Conservation (phyloP, 2,329 filamentous ascomycete species). For the Epichloe sibirici region DNA sequence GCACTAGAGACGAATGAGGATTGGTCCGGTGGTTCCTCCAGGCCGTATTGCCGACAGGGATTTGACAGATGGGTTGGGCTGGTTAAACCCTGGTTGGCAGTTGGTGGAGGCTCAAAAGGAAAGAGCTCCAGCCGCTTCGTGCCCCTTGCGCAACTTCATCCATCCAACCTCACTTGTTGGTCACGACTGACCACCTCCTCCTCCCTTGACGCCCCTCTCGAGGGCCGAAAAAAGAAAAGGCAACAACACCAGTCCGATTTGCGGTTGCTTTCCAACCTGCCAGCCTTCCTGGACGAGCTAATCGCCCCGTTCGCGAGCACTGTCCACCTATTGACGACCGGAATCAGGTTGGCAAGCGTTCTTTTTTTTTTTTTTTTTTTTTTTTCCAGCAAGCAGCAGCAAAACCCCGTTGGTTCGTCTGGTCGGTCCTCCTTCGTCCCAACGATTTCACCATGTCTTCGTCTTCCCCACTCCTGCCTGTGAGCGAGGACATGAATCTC, state of each 20-base stretch:
- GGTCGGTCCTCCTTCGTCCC: neutral
- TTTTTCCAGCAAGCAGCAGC: neutral
- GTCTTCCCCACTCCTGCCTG: neutral
- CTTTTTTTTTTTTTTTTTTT: too few species aligned
- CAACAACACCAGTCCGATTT: neutral
- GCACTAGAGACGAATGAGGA: neutral
- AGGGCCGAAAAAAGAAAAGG: neutral
- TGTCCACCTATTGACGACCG: neutral
- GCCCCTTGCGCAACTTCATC: constrained; percentile 8
- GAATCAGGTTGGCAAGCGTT: neutral
- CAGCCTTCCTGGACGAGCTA: neutral
- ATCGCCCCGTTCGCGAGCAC: neutral
- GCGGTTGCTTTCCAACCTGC: neutral
- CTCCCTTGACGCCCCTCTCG: constrained; percentile 2
- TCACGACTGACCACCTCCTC: neutral
- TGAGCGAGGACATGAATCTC: neutral
- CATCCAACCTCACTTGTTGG: constrained; percentile 1
- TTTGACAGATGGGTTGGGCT: neutral
- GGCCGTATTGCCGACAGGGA: neutral
- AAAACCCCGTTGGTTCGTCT: neutral
- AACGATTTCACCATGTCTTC: neutral
- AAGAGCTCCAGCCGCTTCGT: constrained; percentile 5
- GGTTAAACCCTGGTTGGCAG: neutral
- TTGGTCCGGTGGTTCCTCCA: neutral
- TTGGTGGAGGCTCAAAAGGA: constrained; percentile 6